A percentile compares a stretch with the other conserved stretches of the same genome.
Evolutionary conservation across 257 asterid genomes (phyloP).

Genomic region (Thymus mandschuricus): DNA sequence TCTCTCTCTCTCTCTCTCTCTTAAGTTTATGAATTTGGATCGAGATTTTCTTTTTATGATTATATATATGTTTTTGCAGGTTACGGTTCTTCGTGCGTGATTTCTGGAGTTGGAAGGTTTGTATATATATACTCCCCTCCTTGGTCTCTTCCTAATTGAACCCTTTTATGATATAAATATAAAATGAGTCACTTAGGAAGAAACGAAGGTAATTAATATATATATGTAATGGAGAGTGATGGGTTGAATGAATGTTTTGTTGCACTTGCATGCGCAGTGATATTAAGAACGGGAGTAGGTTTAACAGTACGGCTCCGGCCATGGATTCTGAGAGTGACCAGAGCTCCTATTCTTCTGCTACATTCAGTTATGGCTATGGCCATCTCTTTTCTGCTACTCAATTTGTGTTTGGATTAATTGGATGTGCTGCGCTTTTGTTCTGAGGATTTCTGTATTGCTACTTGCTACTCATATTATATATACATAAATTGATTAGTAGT

Average conservation of each 20-base stretch:
- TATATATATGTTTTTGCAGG: conserved; percentile 45
- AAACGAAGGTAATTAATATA: not conserved
- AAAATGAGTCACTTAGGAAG: not conserved
- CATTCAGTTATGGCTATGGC: conserved; percentile 15
- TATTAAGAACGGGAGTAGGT: conserved; percentile 43
- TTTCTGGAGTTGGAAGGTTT: conserved; percentile 66
- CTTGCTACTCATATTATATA: no score
- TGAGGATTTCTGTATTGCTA: not conserved
- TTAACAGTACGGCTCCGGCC: conserved; percentile 59
- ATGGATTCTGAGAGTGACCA: conserved; percentile 44
- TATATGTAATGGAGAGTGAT: no score
- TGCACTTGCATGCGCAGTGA: no score
- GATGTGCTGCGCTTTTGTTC: conserved; percentile 32
- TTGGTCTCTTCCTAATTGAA: not conserved
- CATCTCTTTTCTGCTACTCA: conserved; percentile 12
- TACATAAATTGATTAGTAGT: no score
- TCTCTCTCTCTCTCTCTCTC: no score
- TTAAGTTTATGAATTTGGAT: not conserved
- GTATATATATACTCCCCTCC: not conserved
- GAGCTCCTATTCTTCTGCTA: conserved; percentile 38
- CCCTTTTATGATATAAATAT: no score
- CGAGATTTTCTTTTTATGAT: not conserved
- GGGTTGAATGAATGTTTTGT: not conserved
- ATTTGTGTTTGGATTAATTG: conserved; percentile 34
- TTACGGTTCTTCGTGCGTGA: conserved; percentile 65